A percentile compares a stretch with the other conserved stretches of the same genome.
Evolutionary conservation across 1,139 yeast species (phyloP).

Genomic region (Suhomyces bribrorum): DNA sequence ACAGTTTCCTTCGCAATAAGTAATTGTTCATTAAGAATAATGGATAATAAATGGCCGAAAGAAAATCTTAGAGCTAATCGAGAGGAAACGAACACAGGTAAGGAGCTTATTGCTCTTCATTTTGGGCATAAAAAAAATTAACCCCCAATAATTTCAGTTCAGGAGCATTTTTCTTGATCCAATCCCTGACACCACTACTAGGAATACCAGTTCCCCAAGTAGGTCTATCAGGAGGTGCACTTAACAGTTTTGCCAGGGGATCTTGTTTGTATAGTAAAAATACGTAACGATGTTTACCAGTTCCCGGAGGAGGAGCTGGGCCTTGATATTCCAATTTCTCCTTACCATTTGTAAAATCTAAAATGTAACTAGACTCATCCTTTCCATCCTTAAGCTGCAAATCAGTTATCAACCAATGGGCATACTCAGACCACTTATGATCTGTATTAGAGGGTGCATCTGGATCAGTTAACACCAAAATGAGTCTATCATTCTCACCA

Average conservation of each 20-base stretch:
- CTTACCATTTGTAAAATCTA: slow-evolving; percentile 42
- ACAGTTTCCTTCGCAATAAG: slow-evolving; percentile 28
- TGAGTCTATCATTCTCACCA: slow-evolving; percentile 55
- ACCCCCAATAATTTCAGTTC: slow-evolving; percentile 65
- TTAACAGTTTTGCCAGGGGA: slow-evolving; percentile 32
- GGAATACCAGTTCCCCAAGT: slow-evolving; percentile 86
- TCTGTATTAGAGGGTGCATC: slow-evolving; percentile 88
- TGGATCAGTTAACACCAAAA: slow-evolving; percentile 84
- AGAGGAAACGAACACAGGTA: too few species aligned
- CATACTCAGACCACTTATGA: slow-evolving; percentile 84
- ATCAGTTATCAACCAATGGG: slow-evolving; percentile 74
- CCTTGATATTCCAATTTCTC: slow-evolving; percentile 57
- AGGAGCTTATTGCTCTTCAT: slow-evolving; percentile 30
- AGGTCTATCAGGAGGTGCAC: slow-evolving; percentile 61
- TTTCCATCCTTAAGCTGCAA: slow-evolving; percentile 46
- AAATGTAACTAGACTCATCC: slow-evolving; percentile 32
- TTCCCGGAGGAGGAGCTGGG: slow-evolving; percentile 82
- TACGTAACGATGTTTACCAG: slow-evolving; percentile 83
- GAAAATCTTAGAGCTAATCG: too few species aligned
- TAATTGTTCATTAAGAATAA: neutral
- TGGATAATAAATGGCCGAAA: too few species aligned
- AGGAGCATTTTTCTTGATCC: slow-evolving; percentile 63
- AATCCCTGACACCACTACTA: slow-evolving; percentile 73
- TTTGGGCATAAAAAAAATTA: slow-evolving; percentile 79
- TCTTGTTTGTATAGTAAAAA: slow-evolving; percentile 71